Conservation (phyloP, 495 filamentous ascomycete species). For the Penicillium bovifimosum region DNA sequence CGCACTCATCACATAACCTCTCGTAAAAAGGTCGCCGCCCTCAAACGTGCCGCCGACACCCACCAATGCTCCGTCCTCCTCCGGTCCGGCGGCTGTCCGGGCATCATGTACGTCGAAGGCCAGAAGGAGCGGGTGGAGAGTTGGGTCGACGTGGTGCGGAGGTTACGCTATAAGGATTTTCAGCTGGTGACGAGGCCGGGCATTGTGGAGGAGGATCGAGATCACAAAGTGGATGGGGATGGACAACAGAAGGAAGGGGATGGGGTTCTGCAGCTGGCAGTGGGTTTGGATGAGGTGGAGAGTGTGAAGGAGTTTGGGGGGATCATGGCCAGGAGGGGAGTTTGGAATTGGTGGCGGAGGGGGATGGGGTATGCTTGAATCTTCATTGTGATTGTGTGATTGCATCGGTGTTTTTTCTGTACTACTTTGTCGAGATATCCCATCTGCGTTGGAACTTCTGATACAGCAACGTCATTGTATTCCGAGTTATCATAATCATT, state of each 20-base stretch:
- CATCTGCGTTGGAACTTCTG: not conserved
- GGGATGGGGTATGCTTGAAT: slow-evolving; percentile 43
- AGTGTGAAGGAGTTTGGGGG: slow-evolving; percentile 45
- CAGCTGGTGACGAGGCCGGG: slow-evolving; percentile 40
- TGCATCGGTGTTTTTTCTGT: not conserved
- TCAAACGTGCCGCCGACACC: slow-evolving; percentile 57
- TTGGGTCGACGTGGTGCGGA: slow-evolving; percentile 54
- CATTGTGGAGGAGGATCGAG: not conserved
- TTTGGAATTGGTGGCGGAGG: slow-evolving; percentile 46
- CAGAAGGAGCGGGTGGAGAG: slow-evolving; percentile 40
- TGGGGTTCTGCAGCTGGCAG: not conserved
- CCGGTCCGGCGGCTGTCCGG: slow-evolving; percentile 60
- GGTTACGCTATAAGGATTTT: slow-evolving; percentile 47
- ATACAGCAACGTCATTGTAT: not conserved
- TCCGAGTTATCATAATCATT: not conserved
- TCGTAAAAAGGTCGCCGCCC: slow-evolving; percentile 64
- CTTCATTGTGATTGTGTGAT: not conserved
- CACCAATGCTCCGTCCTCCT: slow-evolving; percentile 56
- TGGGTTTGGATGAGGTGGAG: slow-evolving; percentile 33
- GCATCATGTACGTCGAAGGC: slow-evolving; percentile 74
- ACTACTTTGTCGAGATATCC: slow-evolving; percentile 4
- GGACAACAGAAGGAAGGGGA: not conserved
- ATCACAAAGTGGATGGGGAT: slow-evolving; percentile 1
- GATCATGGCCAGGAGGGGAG: slow-evolving; percentile 35
- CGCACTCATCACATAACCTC: slow-evolving; percentile 79